Evolutionary conservation across 2,329 filamentous ascomycete species (phyloP), one percentile per base, ranked within the genome.

Genomic region (Colletotrichum orbiculare): DNA sequence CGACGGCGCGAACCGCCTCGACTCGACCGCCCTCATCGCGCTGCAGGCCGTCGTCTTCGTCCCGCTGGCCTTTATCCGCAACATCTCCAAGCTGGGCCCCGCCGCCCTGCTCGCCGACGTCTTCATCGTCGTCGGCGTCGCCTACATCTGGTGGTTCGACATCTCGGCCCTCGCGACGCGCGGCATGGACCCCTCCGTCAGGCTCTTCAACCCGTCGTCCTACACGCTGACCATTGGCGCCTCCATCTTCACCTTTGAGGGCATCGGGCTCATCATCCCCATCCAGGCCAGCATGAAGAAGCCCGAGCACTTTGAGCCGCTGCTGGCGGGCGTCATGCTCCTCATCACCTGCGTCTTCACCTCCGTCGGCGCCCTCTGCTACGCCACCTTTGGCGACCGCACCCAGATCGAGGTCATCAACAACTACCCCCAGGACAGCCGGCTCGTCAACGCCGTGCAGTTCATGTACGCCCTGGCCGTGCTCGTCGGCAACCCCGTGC

Each of bases 251-350:
- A 98, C 96, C 0, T 99, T 98, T 74, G 96, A 99, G 76, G 96
- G 96, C 35, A 96, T 99, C 67, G 96, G 96, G 11, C 87, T 99
- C 53, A 96, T 99, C 77, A 97, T 99, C 68, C 96, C 96, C 0
- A 97, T 99, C 66, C 96, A 99, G 78, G 94, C 96, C 73, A 96
- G 94, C 25, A 99, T 99, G 91, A 86, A 86, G 71, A 81, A 88
- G 63, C 91, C 91, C 0, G 81, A 91, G 67, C 83, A 88, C 15
- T 93, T 93, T 70, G 83, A 86, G 69, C 81, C 81, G 61, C 82
- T 93, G 3, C 85, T 93, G 1, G 90, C 83, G 66, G 69, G 86
- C 11, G 87, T 93, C 75, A 93, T 93, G 90, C 73, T 89, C 66
- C 82, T 93, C 75, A 91, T 92, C 73, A 93, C 91, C 4, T 75